These are phyloP conservation scores for Reticulascus tulasneorum DNA, from an alignment of 2,329 filamentous ascomycete genomes.

Conservation along the genomic window DNA sequence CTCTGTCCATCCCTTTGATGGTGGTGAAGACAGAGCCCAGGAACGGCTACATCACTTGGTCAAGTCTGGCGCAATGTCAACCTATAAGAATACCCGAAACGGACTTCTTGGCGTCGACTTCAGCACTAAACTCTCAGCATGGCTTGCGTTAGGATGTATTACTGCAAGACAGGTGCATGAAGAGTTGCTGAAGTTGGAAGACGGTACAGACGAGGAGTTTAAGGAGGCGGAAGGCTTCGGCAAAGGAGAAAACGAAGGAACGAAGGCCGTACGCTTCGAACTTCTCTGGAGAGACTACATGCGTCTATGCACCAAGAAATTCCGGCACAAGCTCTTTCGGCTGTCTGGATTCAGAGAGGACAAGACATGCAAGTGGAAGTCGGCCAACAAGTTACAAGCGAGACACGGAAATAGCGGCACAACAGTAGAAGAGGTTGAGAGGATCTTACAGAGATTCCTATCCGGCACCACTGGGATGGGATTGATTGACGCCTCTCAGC, in stretches of 20 bases:
- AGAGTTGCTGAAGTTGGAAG: conserved; percentile 64
- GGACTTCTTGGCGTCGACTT: conserved; percentile 67
- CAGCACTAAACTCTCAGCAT: conserved; percentile 73
- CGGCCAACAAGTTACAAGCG: conserved; percentile 26
- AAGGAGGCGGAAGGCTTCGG: conserved; percentile 53
- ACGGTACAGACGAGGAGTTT: conserved; percentile 46
- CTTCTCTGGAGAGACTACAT: conserved; percentile 80
- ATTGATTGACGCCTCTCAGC: conserved; percentile 72
- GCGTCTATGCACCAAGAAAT: conserved; percentile 70
- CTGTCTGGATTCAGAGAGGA: conserved; percentile 58
- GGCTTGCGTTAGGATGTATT: conserved; percentile 67
- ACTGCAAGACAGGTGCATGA: conserved; percentile 70
- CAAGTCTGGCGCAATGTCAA: conserved; percentile 53
- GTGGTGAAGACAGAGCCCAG: conserved; percentile 60
- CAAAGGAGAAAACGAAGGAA: conserved; percentile 68
- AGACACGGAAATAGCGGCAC: conserved; percentile 25
- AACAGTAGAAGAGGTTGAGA: conserved; percentile 33
- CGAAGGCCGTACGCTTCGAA: conserved; percentile 65
- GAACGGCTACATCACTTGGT: conserved; percentile 59
- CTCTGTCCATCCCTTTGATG: conserved; percentile 63
- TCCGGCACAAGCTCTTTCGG: conserved; percentile 59
- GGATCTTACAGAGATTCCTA: conserved; percentile 55
- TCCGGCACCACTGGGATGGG: conserved; percentile 70
- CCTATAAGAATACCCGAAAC: conserved; percentile 69
- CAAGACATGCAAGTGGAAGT: conserved; percentile 46